Evolutionary conservation across 192 early-diverging fungal genomes (phyloP).

Genomic region (Podila epigama): DNA sequence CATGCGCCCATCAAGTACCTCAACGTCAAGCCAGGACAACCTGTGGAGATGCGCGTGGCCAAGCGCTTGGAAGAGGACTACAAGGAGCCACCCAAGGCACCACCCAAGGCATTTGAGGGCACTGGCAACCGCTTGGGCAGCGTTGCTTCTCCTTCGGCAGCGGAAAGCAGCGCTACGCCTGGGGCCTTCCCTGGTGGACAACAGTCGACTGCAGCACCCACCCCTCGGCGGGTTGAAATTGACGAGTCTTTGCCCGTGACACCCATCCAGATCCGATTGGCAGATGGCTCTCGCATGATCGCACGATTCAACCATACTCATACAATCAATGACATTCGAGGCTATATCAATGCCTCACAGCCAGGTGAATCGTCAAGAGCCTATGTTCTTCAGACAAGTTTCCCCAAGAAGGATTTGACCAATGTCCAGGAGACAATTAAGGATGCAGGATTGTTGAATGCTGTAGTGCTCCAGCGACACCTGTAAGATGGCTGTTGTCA

Average conservation of each 20-base stretch:
- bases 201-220: slow-evolving; percentile 30
- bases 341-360: slow-evolving; percentile 72
- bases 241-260: slow-evolving; percentile 83
- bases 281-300: slow-evolving; percentile 89
- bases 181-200: slow-evolving; percentile 45
- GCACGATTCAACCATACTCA: slow-evolving; percentile 91
- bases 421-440: slow-evolving; percentile 76
- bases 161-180: slow-evolving; percentile 30
- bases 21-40: slow-evolving; percentile 89
- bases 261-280: slow-evolving; percentile 90
- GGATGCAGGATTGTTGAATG: slow-evolving; percentile 86
- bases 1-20: slow-evolving; percentile 87
- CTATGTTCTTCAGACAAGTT: slow-evolving; percentile 85
- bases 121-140: slow-evolving; percentile 82
- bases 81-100: slow-evolving; percentile 78
- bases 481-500: too few species aligned
- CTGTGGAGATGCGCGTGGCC: slow-evolving; percentile 87
- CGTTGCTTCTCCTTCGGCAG: slow-evolving; percentile 23
- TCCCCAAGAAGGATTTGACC: slow-evolving; percentile 82
- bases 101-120: slow-evolving; percentile 80
- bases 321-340: slow-evolving; percentile 84
- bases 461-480: slow-evolving; percentile 80
- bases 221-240: slow-evolving; percentile 58
- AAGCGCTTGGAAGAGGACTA: slow-evolving; percentile 89
- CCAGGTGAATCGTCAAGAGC: slow-evolving; percentile 65